Conservation (phyloP, 495 filamentous ascomycete genomes). For the Xylaria grammica region DNA sequence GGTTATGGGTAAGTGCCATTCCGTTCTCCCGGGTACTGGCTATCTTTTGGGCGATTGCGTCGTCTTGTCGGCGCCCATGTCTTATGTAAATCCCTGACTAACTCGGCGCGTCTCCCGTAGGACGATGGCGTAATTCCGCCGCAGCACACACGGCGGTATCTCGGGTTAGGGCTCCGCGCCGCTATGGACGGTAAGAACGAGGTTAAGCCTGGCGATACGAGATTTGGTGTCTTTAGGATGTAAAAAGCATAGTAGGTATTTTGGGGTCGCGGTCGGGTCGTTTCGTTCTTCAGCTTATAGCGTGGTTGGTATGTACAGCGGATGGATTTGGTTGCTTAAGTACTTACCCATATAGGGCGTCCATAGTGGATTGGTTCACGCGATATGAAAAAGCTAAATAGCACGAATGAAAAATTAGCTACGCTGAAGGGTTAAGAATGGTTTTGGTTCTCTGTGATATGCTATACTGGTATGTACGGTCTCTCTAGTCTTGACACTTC, state of each 20-base stretch:
- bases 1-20: conserved; percentile 73
- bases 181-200: conserved; percentile 72
- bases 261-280: neutral
- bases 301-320: neutral
- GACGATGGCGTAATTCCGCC: conserved; percentile 94
- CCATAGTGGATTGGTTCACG: neutral
- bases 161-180: conserved; percentile 82
- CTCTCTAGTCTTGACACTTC: no score
- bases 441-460: no score
- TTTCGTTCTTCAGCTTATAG: conserved; percentile 1
- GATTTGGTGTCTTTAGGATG: conserved; percentile 97
- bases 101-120: conserved; percentile 35
- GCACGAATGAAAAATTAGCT: neutral
- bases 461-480: no score
- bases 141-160: conserved; percentile 79
- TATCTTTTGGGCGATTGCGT: neutral
- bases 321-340: conserved; percentile 3
- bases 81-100: conserved; percentile 30
- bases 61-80: conserved; percentile 7
- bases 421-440: no score
- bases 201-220: conserved; percentile 65
- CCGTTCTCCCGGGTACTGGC: no score
- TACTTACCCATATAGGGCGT: no score
- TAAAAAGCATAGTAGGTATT: conserved; percentile 46
- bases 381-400: conserved; percentile 1